phyloP scores from a whole-genome alignment of 768 basidiomycete species.

The Collybia sordida region DNA sequence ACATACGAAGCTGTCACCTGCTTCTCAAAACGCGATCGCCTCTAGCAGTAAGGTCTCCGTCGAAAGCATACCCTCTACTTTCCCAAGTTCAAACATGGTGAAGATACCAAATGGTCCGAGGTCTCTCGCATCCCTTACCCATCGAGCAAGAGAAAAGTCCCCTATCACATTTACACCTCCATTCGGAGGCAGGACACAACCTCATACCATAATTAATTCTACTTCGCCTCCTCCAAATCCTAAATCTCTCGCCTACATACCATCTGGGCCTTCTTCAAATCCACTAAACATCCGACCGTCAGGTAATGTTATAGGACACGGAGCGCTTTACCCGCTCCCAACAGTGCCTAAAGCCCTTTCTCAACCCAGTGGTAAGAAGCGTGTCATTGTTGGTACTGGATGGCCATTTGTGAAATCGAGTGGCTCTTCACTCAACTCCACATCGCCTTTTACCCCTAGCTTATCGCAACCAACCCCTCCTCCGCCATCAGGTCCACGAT shows the following conservation, averaged over 20 bases:
- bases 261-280: constrained; percentile 46
- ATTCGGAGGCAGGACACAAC: neutral
- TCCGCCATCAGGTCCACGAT: constrained; percentile 6
- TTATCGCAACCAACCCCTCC: constrained; percentile 15
- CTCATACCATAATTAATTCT: neutral
- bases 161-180: constrained; percentile 1
- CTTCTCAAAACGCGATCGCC: constrained; percentile 27
- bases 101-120: constrained; percentile 5
- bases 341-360: constrained; percentile 21
- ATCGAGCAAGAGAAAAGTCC: constrained; percentile 20
- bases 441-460: constrained; percentile 13
- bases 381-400: constrained; percentile 45
- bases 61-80: constrained; percentile 7
- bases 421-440: constrained; percentile 10
- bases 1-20: neutral
- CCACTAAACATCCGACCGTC: constrained; percentile 58
- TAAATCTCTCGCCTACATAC: constrained; percentile 36
- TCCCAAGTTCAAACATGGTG: neutral
- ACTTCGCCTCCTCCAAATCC: constrained; percentile 33
- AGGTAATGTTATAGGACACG: constrained; percentile 5
- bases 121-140: constrained; percentile 11
- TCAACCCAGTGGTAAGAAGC: constrained; percentile 29
- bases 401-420: constrained; percentile 39
- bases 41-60: constrained; percentile 35
- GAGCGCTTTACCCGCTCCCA: constrained; percentile 14